Evolutionary conservation across 192 early-diverging fungal species (phyloP), one percentile per base, ranked within the genome.

Genomic region (Lunasporangiospora selenospora): DNA sequence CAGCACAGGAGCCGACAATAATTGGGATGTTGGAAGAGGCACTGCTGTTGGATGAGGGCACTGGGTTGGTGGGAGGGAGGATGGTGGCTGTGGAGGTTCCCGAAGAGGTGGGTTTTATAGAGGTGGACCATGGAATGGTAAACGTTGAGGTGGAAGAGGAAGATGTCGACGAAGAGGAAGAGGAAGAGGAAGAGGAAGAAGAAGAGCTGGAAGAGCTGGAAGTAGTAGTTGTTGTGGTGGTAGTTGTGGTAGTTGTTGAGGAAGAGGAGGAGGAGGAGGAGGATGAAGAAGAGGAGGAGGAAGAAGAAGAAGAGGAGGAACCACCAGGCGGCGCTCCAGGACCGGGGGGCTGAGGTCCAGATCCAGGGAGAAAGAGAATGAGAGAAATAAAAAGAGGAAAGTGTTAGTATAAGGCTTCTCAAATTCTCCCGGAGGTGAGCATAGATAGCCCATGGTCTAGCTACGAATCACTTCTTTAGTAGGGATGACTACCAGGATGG

Each of bases 1-100:
- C 69, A 2, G 33, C 60, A 29, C 52, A 53, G 6, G 55, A 43
- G 26, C 69, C 69, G 13, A 58, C 69, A 40, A 73, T 73, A n/a
- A 63, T 54, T 9, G 69, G 60, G 27, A 73, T 49, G 58, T 58
- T 73, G 13, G 39, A 50, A 0, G 40, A 45, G 27, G 46, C 11
- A 24, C 36, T 39, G 8, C 4, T 53, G n/a, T 19, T 53, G 50
- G 50, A 4, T 23, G 50, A 23, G 3, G 19, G 19, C 33, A 8
- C 34, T 1, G 62, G 39, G 27, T 41, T 5, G n/a, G 30, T 23
- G 27, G 62, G 10, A 2, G 52, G 44, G n/a, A 9, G 18, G 33
- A 9, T 47, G 1, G 30, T 21, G 1, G 43, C 45, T 26, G 23
- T 55, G 11, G 54, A 26, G 8, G 45, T 15, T 16, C 8, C 13